These are phyloP conservation scores for Rutidosis leptorrhynchoides DNA, from an alignment of 129 eudicot genomes.

Conservation along the genomic window DNA sequence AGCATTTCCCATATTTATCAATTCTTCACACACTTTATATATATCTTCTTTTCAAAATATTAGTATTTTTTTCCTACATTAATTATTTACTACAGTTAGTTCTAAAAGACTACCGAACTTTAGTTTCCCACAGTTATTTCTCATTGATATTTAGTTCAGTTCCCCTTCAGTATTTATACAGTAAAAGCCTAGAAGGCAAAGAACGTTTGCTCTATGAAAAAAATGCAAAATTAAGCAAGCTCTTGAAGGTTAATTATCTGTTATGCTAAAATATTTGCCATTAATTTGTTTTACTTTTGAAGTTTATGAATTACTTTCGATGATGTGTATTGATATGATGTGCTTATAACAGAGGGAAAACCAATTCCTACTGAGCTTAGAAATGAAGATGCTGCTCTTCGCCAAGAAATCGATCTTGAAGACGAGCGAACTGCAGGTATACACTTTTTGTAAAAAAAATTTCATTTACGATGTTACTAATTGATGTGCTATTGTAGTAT, in stretches of 20 bases:
- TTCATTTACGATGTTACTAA: no score
- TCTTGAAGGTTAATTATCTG: conserved; percentile 54
- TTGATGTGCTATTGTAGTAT: no score
- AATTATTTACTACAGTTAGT: no score
- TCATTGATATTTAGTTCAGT: no score
- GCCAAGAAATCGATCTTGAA: conserved; percentile 92
- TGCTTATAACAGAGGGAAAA: conserved; percentile 65
- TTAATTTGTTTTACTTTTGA: background rate
- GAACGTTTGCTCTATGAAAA: conserved; percentile 89
- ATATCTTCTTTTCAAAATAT: no score
- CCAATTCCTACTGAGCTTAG: conserved; percentile 96
- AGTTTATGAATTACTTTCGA: background rate
- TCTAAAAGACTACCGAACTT: no score
- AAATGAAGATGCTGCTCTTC: conserved; percentile 91
- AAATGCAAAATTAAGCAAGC: conserved; percentile 90
- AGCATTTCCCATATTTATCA: no score
- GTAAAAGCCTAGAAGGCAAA: conserved; percentile 91
- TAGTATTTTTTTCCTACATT: no score
- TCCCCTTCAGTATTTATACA: conserved; percentile 81
- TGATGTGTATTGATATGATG: background rate
- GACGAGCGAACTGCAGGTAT: conserved; percentile 69
- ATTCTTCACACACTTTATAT: no score
- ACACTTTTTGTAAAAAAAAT: no score
- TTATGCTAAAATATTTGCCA: no score
- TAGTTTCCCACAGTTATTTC: no score